These are phyloP conservation scores for Thalia dealbata DNA, from an alignment of 176 grass and related monocot species.

Conservation along the genomic window DNA sequence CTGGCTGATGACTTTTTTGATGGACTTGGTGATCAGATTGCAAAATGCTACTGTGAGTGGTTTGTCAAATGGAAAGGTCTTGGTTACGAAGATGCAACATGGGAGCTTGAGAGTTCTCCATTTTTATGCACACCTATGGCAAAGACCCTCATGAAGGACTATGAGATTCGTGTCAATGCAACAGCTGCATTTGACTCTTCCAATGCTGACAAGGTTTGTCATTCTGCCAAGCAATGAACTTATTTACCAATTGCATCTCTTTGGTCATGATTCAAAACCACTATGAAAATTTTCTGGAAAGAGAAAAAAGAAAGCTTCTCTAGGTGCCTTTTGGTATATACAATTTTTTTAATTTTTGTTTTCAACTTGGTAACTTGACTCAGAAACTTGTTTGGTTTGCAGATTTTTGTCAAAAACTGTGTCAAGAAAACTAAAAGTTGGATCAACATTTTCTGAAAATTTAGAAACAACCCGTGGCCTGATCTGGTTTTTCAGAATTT, in stretches of 20 bases:
- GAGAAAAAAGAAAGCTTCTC: too few species aligned
- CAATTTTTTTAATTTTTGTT: too few species aligned
- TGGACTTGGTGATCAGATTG: slow-evolving; percentile 24
- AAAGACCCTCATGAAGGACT: slow-evolving; percentile 40
- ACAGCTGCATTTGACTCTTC: slow-evolving; percentile 31
- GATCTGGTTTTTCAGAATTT: too few species aligned
- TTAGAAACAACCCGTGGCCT: too few species aligned
- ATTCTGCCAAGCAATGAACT: background rate
- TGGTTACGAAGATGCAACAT: slow-evolving; percentile 72
- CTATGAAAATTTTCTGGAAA: background rate
- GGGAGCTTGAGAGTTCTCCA: slow-evolving; percentile 65
- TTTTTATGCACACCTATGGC: slow-evolving; percentile 59
- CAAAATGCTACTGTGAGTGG: slow-evolving; percentile 61
- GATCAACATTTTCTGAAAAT: too few species aligned
- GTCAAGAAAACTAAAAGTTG: too few species aligned
- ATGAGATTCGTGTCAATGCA: slow-evolving; percentile 32
- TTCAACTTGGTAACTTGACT: too few species aligned
- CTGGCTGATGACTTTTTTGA: slow-evolving; percentile 50
- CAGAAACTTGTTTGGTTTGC: too few species aligned
- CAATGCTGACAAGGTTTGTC: slow-evolving; percentile 37
- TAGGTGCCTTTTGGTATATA: too few species aligned
- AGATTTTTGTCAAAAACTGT: too few species aligned
- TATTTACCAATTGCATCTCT: background rate
- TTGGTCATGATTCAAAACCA: background rate
- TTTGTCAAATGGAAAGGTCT: slow-evolving; percentile 83